phyloP scores from a whole-genome alignment of 2,329 filamentous ascomycete genomes.

The Fusarium zealandicum region DNA sequence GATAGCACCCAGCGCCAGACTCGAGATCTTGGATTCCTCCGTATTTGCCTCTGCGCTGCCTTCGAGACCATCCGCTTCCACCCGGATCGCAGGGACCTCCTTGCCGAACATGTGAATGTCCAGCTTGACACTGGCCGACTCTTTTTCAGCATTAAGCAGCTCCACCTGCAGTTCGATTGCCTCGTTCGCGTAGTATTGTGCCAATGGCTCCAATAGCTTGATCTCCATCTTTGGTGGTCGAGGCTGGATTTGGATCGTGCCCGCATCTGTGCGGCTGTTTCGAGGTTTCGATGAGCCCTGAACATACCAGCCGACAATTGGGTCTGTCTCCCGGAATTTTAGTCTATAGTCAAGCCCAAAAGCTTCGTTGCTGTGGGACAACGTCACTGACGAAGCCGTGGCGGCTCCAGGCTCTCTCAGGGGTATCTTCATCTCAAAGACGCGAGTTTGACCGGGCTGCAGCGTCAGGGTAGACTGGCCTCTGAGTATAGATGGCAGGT shows the following conservation, averaged over 20 bases:
- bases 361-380: slow-evolving; percentile 67
- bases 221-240: slow-evolving; percentile 93
- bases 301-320: slow-evolving; percentile 59
- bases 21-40: slow-evolving; percentile 54
- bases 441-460: slow-evolving; percentile 69
- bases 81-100: slow-evolving; percentile 55
- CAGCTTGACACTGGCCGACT: slow-evolving; percentile 74
- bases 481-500: slow-evolving; percentile 50
- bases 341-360: slow-evolving; percentile 74
- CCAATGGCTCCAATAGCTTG: slow-evolving; percentile 64
- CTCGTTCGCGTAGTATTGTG: slow-evolving; percentile 89
- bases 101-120: slow-evolving; percentile 72
- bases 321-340: slow-evolving; percentile 55
- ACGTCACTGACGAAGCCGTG: slow-evolving; percentile 66
- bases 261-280: slow-evolving; percentile 57
- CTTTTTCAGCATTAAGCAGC: slow-evolving; percentile 83
- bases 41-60: slow-evolving; percentile 45
- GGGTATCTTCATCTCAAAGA: slow-evolving; percentile 75
- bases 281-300: slow-evolving; percentile 53
- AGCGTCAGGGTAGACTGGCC: slow-evolving; percentile 72
- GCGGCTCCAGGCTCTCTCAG: slow-evolving; percentile 85
- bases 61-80: slow-evolving; percentile 49
- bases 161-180: slow-evolving; percentile 71
- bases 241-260: slow-evolving; percentile 76
- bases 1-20: slow-evolving; percentile 57